Base-by-base conservation (phyloP, 495 filamentous ascomycete genomes). In the Penicillium cinerascens region DNA sequence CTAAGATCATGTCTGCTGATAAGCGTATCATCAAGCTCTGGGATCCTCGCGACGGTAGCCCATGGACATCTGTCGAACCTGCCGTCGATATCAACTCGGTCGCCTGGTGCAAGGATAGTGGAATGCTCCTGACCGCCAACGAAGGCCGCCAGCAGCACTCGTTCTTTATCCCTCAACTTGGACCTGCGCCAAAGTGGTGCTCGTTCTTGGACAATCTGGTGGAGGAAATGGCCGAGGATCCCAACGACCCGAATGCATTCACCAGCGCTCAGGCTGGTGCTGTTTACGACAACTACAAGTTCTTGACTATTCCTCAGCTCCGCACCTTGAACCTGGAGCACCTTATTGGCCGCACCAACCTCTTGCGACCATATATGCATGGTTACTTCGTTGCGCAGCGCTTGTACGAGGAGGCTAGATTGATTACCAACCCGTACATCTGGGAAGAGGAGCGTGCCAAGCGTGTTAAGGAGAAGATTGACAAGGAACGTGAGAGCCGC, bases 211-310 rank as follows among this genome's bases (percentile, higher is more conserved):
- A 99, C 64, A 95, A 92, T 61, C 78, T 98, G 45, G 95, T 96
- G 15, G 95, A 99, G 69, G 95, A 99, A 65, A 97, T 99, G 89
- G 92, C 92, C 2, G 92, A 95, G 64, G 80, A 85, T 51, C 75
- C 74, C 13, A 81, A 83, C 57, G 87, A 89, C 56, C 85, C 87
- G 3, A 83, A 82, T 54, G 81, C 84, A 6, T 89, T 82, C 58
- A 73, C 58, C 44, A 66, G 64, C 36, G 64, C 70, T 25, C 69
- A 75, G 29, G 67, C 68, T 25, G 84, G 86, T 29, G 83, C 91
- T 54, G 87, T 95, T 13, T 99, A 97, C 74, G 95, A 97, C 68
- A 97, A 97, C 68, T 97, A 88, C 82, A 97, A 96, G 67, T 97
- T 99, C 82, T 76, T 99, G 49, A 95, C 92, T 5, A 65, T 87